These are phyloP conservation scores for Rhypophila decipiens DNA, from an alignment of 495 filamentous ascomycete genomes.

Conservation along the genomic window DNA sequence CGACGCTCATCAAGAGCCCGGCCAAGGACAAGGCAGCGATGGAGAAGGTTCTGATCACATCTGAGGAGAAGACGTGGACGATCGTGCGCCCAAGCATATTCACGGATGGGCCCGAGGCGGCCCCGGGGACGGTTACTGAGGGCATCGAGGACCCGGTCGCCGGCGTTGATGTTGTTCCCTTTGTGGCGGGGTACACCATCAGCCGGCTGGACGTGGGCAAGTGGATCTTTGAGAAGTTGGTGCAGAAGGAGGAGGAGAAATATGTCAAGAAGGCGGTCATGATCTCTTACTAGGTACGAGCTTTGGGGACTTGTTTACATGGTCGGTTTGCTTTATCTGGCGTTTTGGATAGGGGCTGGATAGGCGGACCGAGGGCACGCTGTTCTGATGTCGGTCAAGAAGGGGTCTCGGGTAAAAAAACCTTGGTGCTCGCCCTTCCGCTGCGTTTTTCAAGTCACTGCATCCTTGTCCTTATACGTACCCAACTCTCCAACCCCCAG, in stretches of 20 bases:
- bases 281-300: constrained; percentile 14
- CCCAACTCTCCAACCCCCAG: no score
- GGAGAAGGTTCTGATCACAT: constrained; percentile 40
- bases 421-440: no score
- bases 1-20: constrained; percentile 41
- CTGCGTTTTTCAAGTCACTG: no score
- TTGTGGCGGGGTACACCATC: constrained; percentile 41
- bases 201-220: constrained; percentile 35
- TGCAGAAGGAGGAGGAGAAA: constrained; percentile 5
- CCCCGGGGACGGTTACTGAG: constrained; percentile 8
- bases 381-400: no score
- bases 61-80: constrained; percentile 32
- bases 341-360: no score
- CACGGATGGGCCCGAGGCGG: constrained; percentile 15
- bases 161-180: constrained; percentile 14
- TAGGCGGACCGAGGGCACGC: no score
- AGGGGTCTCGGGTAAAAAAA: no score
- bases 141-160: constrained; percentile 31
- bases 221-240: constrained; percentile 28
- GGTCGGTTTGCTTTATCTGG: no score
- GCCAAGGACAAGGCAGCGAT: constrained; percentile 56
- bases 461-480: no score
- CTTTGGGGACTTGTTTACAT: neutral
- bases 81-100: constrained; percentile 38
- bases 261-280: constrained; percentile 19